Conservation (phyloP, 306 rosid genomes). For the Fragaria ananassa region DNA sequence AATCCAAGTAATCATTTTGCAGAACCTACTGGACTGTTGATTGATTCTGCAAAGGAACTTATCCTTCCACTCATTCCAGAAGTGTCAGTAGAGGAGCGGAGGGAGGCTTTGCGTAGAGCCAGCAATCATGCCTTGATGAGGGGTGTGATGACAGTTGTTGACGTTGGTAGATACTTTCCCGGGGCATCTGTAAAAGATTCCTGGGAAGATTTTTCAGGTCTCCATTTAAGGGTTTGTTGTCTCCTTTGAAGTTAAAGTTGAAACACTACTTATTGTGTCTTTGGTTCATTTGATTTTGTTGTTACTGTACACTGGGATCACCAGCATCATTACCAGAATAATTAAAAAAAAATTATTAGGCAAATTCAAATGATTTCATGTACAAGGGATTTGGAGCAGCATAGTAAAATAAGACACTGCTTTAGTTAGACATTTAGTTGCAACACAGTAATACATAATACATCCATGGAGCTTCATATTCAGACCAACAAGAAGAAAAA, state of each 20-base stretch:
- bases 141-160: constrained; percentile 90
- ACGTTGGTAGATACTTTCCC: constrained; percentile 75
- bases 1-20: constrained; percentile 25
- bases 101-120: constrained; percentile 76
- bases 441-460: neutral
- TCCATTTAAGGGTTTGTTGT: constrained; percentile 14
- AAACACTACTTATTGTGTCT: neutral
- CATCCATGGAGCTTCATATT: neutral
- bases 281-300: neutral
- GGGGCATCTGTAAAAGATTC: constrained; percentile 52
- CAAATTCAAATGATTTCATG: neutral
- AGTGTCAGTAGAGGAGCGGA: constrained; percentile 61
- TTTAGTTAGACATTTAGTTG: neutral
- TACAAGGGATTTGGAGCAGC: neutral
- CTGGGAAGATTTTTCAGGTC: constrained; percentile 94
- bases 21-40: constrained; percentile 77
- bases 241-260: constrained; percentile 7
- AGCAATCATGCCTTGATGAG: constrained; percentile 56
- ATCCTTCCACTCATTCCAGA: constrained; percentile 54
- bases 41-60: constrained; percentile 65
- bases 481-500: too few relatives aligned
- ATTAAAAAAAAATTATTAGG: neutral
- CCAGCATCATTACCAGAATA: neutral
- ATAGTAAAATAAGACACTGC: neutral
- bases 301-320: neutral